phyloP scores from a whole-genome alignment of 164 flowering plant species.

The Magnolia sinica region DNA sequence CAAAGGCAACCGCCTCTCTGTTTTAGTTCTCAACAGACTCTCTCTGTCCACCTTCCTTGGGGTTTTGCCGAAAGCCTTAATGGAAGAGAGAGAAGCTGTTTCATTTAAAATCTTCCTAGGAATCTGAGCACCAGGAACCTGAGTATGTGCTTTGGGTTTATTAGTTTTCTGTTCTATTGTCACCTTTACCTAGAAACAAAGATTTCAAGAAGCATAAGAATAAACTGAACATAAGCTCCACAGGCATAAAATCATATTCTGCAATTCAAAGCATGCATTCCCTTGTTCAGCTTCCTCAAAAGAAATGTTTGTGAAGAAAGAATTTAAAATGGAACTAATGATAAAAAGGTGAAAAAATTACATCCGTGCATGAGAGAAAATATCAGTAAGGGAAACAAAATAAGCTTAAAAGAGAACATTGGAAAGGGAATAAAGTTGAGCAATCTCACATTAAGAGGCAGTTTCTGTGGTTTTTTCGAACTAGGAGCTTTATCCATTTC shows the following conservation, averaged over 20 bases:
- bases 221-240: neutral
- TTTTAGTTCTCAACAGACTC: constrained; percentile 23
- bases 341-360: neutral
- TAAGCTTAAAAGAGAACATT: neutral
- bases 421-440: neutral
- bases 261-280: neutral
- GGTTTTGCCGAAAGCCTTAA: constrained; percentile 25
- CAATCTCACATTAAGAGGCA: constrained; percentile 38
- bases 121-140: constrained; percentile 13
- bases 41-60: constrained; percentile 28
- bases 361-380: neutral
- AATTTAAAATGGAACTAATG: neutral
- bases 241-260: neutral
- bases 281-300: neutral
- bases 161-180: constrained; percentile 19
- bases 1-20: constrained; percentile 27
- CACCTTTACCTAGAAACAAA: constrained; percentile 23
- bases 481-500: constrained; percentile 13
- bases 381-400: neutral
- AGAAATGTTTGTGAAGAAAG: neutral
- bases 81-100: constrained; percentile 8
- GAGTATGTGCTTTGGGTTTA: constrained; percentile 24
- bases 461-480: constrained; percentile 10
- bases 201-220: constrained; percentile 5
- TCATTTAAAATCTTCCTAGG: constrained; percentile 17